Evolutionary conservation across 2,329 filamentous ascomycete genomes (phyloP).

Genomic region (Epichloe sp.): DNA sequence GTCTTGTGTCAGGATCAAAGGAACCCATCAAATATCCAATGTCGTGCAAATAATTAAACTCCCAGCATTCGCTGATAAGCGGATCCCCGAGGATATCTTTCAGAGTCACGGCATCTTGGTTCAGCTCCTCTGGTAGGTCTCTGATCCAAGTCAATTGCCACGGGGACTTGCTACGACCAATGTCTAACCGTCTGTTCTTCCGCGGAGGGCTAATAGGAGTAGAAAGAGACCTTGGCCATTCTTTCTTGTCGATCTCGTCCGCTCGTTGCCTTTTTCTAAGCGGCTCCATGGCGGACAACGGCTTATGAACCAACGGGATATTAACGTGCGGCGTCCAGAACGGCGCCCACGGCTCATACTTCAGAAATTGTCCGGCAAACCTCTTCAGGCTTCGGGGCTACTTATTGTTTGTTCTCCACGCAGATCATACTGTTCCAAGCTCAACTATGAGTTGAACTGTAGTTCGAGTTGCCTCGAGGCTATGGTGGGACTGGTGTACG

Average conservation of each 20-base stretch:
- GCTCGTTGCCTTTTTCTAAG: constrained; percentile 19
- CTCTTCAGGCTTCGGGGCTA: too few species aligned
- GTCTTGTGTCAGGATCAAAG: constrained; percentile 37
- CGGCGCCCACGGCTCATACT: background rate
- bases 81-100: constrained; percentile 60
- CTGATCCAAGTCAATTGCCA: constrained; percentile 58
- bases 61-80: constrained; percentile 58
- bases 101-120: constrained; percentile 53
- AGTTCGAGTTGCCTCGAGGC: too few species aligned
- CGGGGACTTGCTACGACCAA: constrained; percentile 40
- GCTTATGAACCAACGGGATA: background rate
- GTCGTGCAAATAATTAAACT: constrained; percentile 56
- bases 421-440: too few species aligned
- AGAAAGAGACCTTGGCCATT: constrained; percentile 15
- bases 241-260: constrained; percentile 3
- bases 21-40: constrained; percentile 41
- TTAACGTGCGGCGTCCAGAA: background rate
- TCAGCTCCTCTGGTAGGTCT: constrained; percentile 45
- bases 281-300: constrained; percentile 15
- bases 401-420: too few species aligned
- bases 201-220: constrained; percentile 34
- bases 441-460: too few species aligned
- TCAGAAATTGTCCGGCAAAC: background rate
- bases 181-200: constrained; percentile 15
- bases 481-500: too few species aligned